Conservation (phyloP, 2,329 filamentous ascomycete genomes). For the Penicillium sp. region DNA sequence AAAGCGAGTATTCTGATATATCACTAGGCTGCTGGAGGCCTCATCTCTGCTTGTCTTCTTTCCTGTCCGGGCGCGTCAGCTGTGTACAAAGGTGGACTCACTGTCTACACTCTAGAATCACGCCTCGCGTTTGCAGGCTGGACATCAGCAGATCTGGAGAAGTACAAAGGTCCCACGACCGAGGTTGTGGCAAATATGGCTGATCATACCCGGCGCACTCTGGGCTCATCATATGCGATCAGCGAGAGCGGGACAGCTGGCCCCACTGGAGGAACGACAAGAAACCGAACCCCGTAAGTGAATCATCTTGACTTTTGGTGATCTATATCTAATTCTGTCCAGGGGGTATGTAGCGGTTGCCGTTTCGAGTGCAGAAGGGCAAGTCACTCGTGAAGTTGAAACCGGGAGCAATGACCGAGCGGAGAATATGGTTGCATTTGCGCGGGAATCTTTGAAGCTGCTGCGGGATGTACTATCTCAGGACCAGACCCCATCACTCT, state of each 20-base stretch:
- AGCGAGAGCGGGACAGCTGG: conserved; percentile 66
- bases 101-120: conserved; percentile 60
- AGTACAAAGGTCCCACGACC: conserved; percentile 62
- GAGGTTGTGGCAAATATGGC: conserved; percentile 60
- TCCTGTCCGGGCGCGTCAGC: conserved; percentile 59
- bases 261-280: conserved; percentile 58
- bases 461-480: conserved; percentile 46
- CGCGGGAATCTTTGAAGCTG: conserved; percentile 57
- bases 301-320: background rate
- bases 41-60: conserved; percentile 61
- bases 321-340: background rate
- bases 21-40: conserved; percentile 59
- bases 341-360: conserved; percentile 65
- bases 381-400: conserved; percentile 56
- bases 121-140: conserved; percentile 62
- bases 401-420: conserved; percentile 58
- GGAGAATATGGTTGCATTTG: conserved; percentile 65
- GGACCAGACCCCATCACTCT: background rate
- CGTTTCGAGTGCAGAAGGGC: conserved; percentile 56
- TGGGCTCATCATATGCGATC: conserved; percentile 59
- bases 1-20: background rate
- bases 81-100: conserved; percentile 64
- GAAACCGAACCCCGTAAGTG: conserved; percentile 57
- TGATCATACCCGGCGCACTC: conserved; percentile 55
- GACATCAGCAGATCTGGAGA: conserved; percentile 54